phyloP scores from a whole-genome alignment of 2,329 filamentous ascomycete species.

The Teratosphaeriaceae sp. region DNA sequence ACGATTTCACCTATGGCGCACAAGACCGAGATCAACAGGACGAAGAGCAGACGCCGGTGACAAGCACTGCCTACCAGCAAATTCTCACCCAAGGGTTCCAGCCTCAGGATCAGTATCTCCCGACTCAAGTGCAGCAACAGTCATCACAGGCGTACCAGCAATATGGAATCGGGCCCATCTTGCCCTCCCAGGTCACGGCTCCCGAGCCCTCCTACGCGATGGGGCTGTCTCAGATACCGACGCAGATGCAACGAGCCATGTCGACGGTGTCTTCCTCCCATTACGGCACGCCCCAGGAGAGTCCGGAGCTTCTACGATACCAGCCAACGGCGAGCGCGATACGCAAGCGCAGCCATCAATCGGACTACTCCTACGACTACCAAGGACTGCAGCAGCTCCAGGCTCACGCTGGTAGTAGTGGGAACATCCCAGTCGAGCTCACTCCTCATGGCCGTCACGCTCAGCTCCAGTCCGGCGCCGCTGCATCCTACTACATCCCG shows the following conservation, averaged over 20 bases:
- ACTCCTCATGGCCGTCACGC: slow-evolving; percentile 26
- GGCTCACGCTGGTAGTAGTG: slow-evolving; percentile 25
- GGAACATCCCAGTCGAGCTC: slow-evolving; percentile 34
- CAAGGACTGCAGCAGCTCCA: slow-evolving; percentile 34
- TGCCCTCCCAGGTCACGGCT: slow-evolving; percentile 23
- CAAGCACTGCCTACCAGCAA: slow-evolving; percentile 10
- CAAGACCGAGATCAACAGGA: slow-evolving; percentile 38
- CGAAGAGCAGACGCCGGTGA: slow-evolving; percentile 17
- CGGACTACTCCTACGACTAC: slow-evolving; percentile 35
- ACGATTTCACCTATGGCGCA: slow-evolving; percentile 40
- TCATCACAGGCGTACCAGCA: slow-evolving; percentile 18
- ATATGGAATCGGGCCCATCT: slow-evolving; percentile 21
- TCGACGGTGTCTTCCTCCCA: slow-evolving; percentile 21
- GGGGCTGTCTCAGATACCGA: slow-evolving; percentile 22
- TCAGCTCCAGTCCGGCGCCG: slow-evolving; percentile 16
- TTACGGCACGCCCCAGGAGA: slow-evolving; percentile 25
- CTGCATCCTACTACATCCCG: slow-evolving; percentile 16
- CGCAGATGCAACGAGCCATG: slow-evolving; percentile 19
- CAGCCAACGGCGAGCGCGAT: slow-evolving; percentile 16
- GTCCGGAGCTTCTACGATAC: slow-evolving; percentile 27
- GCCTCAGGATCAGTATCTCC: slow-evolving; percentile 11
- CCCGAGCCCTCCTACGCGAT: slow-evolving; percentile 22
- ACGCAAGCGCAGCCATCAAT: slow-evolving; percentile 38
- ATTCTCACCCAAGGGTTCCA: slow-evolving; percentile 12
- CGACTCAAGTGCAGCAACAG: slow-evolving; percentile 11